Evolutionary conservation across 2,329 filamentous ascomycete genomes (phyloP).

Genomic region (Colletotrichum cordylinicola): DNA sequence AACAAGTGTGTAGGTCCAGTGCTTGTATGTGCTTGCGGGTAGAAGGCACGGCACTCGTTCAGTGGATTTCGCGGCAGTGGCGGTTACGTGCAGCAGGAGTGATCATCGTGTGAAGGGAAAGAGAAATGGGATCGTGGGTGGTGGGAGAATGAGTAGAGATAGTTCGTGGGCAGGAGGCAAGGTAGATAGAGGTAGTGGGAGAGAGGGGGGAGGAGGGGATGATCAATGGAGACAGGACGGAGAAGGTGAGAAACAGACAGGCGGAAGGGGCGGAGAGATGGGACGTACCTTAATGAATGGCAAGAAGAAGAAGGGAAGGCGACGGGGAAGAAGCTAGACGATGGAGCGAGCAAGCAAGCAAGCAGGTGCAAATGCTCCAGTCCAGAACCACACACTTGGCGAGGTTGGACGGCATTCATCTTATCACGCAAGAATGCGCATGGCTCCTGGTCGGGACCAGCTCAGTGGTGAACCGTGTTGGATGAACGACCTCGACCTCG

Average conservation of each 20-base stretch:
- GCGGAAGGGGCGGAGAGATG: constrained; percentile 17
- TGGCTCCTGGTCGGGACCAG: neutral
- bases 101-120: neutral
- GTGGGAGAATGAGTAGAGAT: neutral
- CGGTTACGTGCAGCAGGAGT: constrained; percentile 4
- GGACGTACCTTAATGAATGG: constrained; percentile 7
- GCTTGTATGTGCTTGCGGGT: neutral
- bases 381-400: neutral
- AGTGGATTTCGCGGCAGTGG: constrained; percentile 17
- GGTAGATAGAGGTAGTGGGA: neutral
- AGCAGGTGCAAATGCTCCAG: neutral
- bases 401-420: neutral
- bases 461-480: neutral
- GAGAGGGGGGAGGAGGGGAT: neutral
- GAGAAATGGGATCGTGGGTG: neutral
- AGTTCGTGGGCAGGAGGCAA: neutral
- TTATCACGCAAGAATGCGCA: constrained; percentile 4
- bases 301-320: neutral
- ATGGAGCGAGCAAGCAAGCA: neutral
- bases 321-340: neutral
- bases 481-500: neutral
- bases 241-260: neutral
- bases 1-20: neutral
- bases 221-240: constrained; percentile 12
- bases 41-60: neutral